These are phyloP conservation scores for Leccinum pellstonianum DNA, from an alignment of 768 basidiomycete genomes.

Conservation along the genomic window DNA sequence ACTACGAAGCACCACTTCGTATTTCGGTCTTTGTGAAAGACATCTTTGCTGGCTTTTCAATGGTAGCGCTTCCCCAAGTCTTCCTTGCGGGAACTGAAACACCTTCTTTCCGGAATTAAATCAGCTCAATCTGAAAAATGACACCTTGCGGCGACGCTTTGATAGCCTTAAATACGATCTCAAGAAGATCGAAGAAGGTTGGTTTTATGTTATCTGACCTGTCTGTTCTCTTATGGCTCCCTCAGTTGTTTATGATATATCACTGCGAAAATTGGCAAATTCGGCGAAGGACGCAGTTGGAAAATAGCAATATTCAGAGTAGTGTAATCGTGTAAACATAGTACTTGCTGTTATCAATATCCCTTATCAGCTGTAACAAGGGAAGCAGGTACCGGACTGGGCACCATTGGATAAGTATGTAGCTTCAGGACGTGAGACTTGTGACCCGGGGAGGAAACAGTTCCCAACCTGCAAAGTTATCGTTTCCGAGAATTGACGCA, in stretches of 20 bases:
- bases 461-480: neutral
- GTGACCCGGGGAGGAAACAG: neutral
- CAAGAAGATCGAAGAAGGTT: constrained; percentile 87
- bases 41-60: constrained; percentile 78
- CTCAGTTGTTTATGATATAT: constrained; percentile 83
- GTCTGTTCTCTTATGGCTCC: constrained; percentile 1
- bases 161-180: constrained; percentile 85
- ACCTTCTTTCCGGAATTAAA: constrained; percentile 3
- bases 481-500: no score
- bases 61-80: constrained; percentile 43
- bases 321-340: neutral
- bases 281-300: constrained; percentile 15
- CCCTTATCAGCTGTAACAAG: neutral
- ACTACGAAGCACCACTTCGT: constrained; percentile 75
- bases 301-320: neutral
- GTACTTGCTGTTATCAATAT: neutral
- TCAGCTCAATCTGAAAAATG: constrained; percentile 83
- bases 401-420: neutral
- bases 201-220: constrained; percentile 12
- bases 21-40: constrained; percentile 82
- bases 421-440: no score
- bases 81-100: constrained; percentile 6
- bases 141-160: constrained; percentile 68
- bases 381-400: neutral
- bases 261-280: constrained; percentile 61